Percentiles rank a stretch among this genome's conserved stretches.
Conservation (phyloP, 176 grass and related monocot genomes). For the Lolium rigidum region DNA sequence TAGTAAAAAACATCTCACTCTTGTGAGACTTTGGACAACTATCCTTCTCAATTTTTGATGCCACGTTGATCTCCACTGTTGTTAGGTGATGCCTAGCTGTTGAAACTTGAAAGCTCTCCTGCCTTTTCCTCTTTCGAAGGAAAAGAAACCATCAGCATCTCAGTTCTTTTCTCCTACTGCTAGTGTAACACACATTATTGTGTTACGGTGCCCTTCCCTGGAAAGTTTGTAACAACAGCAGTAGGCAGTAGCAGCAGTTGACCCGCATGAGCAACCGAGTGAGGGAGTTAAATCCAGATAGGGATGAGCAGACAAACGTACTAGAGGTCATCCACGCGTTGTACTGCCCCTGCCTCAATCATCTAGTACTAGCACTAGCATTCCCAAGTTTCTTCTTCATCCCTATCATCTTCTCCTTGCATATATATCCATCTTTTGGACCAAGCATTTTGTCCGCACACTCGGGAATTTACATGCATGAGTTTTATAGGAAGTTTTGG, state of each 20-base stretch:
- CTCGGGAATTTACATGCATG: too few species aligned
- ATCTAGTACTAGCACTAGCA: background rate
- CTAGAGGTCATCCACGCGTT: constrained; percentile 7
- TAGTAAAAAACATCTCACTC: background rate
- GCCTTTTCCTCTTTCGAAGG: background rate
- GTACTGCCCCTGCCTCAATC: background rate
- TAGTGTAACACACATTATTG: background rate
- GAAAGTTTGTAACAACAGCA: constrained; percentile 4
- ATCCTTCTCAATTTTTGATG: too few species aligned
- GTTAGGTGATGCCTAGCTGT: background rate
- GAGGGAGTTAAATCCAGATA: constrained; percentile 3
- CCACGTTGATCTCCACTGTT: background rate
- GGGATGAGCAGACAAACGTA: constrained; percentile 12
- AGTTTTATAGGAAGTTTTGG: too few species aligned
- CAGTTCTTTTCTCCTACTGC: background rate
- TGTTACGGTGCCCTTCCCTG: too few species aligned
- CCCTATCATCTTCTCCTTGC: background rate
- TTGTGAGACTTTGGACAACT: too few species aligned
- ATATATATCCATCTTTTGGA: background rate
- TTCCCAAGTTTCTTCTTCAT: constrained; percentile 2
- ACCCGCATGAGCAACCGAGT: constrained; percentile 4
- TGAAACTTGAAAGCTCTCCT: background rate
- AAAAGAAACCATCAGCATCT: background rate
- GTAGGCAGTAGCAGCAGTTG: background rate
- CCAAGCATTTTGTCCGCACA: too few species aligned